Evolutionary conservation across 805 yeast genomes (phyloP), one percentile per base, ranked within the genome.

Genomic region (Lipomyces yamadae): DNA sequence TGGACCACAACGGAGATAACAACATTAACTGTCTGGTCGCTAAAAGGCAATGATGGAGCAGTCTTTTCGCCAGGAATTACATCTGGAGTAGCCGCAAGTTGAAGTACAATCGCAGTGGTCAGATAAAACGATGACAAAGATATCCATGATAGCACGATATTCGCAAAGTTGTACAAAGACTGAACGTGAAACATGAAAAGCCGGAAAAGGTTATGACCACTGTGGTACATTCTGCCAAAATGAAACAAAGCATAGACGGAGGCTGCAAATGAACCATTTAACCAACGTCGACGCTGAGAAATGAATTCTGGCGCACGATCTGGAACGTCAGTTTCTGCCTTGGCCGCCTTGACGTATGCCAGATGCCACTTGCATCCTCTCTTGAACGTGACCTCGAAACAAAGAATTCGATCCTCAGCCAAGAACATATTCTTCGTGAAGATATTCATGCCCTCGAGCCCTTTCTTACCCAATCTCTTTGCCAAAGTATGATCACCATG

Each of bases 311-410:
- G 85, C 63, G 87, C 78, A 4, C 81, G 80, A 58, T 85, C 88
- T 1, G 90, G 90, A 8, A 87, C 90, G 78, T 87, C 90, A 2
- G 90, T 87, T 71, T 86, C 90, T 1, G 90, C 90, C 71, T 82
- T 79, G 15, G 90, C 87, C 60, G 83, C 82, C 73, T 86, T 86
- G 73, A 87, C 86, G 74, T 87, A 87, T 32, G 88, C 77, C 70
- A 87, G 81, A 66, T 86, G 83, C 90, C 90, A 87, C 62, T 83
- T 80, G 70, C 84, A 82, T 10, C 82, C 82, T 48, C 78, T 78
- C 74, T 87, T 87, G 63, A 88, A 87, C 18, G 85, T 86, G 62
- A 87, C 82, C 72, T 87, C 90, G 73, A 84, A 85, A 76, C 90
- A 87, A 67, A 87, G 79, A 71, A 87, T 87, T 72, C 90, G 84